phyloP scores from a whole-genome alignment of 2,329 filamentous ascomycete species.

The Pyricularia grisea region DNA sequence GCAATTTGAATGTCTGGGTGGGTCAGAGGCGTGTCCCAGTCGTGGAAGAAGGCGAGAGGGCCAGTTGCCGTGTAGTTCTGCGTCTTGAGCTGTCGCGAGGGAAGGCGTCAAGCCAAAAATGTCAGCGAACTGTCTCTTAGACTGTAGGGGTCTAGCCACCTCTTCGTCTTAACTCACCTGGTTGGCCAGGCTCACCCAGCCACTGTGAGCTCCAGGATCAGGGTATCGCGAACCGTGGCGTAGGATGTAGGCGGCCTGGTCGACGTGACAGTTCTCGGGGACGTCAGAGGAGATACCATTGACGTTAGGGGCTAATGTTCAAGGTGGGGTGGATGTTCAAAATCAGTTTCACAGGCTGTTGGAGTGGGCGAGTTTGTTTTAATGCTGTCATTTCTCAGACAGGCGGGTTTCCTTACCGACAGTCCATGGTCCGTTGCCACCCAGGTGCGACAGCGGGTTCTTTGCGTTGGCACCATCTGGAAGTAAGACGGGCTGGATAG shows the following conservation, averaged over 20 bases:
- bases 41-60: slow-evolving; percentile 43
- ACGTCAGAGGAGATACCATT: slow-evolving; percentile 42
- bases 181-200: slow-evolving; percentile 40
- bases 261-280: slow-evolving; percentile 47
- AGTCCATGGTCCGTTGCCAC: slow-evolving; percentile 44
- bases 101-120: slow-evolving; percentile 2
- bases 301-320: slow-evolving; percentile 39
- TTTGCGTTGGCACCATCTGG: slow-evolving; percentile 18
- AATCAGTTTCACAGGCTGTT: neutral
- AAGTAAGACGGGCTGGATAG: slow-evolving; percentile 16
- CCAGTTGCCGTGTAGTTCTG: slow-evolving; percentile 43
- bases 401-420: slow-evolving; percentile 26
- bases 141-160: no score
- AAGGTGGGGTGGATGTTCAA: neutral
- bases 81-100: slow-evolving; percentile 34
- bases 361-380: neutral
- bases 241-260: slow-evolving; percentile 49
- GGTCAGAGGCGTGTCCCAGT: slow-evolving; percentile 48
- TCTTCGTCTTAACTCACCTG: slow-evolving; percentile 21
- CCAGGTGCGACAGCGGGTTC: slow-evolving; percentile 36
- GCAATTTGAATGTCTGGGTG: slow-evolving; percentile 46
- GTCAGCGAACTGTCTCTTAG: no score
- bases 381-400: neutral
- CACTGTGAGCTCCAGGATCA: slow-evolving; percentile 47
- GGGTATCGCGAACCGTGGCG: slow-evolving; percentile 57